Percentiles rank a stretch among this genome's conserved stretches.
Conservation (phyloP, 495 filamentous ascomycete genomes). For the Penicillium cataractarum region DNA sequence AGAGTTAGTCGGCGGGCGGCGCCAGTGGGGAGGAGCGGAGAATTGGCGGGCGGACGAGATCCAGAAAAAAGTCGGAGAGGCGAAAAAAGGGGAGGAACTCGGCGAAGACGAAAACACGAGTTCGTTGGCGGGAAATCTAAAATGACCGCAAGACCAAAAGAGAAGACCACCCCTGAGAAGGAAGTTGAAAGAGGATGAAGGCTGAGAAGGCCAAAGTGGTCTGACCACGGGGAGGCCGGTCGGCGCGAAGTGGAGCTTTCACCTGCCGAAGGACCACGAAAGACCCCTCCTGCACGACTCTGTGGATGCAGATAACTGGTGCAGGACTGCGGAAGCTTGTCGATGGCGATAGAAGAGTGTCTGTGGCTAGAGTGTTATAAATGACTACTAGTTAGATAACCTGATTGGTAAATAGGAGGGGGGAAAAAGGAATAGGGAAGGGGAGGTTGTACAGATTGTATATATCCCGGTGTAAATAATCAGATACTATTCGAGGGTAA, state of each 20-base stretch:
- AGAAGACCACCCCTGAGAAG: background rate
- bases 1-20: constrained; percentile 12
- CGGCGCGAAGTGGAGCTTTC: constrained; percentile 25
- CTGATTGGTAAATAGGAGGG: background rate
- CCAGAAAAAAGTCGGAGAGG: constrained; percentile 8
- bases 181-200: constrained; percentile 16
- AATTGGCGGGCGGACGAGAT: constrained; percentile 8
- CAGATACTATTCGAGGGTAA: background rate
- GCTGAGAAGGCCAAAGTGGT: constrained; percentile 31
- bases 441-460: constrained; percentile 1
- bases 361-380: background rate
- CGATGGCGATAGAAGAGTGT: background rate
- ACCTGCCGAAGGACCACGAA: constrained; percentile 15
- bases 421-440: background rate
- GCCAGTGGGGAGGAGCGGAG: constrained; percentile 10
- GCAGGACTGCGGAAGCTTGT: background rate
- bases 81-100: background rate
- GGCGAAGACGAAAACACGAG: background rate
- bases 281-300: background rate
- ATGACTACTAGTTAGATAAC: background rate
- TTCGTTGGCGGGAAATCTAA: background rate
- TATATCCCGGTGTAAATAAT: background rate
- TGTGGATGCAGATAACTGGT: background rate
- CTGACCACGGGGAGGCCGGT: constrained; percentile 24
- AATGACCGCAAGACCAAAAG: background rate